Evolutionary conservation across 2,329 filamentous ascomycete species (phyloP).

Genomic region (Dothidotthia symphoricarpi): DNA sequence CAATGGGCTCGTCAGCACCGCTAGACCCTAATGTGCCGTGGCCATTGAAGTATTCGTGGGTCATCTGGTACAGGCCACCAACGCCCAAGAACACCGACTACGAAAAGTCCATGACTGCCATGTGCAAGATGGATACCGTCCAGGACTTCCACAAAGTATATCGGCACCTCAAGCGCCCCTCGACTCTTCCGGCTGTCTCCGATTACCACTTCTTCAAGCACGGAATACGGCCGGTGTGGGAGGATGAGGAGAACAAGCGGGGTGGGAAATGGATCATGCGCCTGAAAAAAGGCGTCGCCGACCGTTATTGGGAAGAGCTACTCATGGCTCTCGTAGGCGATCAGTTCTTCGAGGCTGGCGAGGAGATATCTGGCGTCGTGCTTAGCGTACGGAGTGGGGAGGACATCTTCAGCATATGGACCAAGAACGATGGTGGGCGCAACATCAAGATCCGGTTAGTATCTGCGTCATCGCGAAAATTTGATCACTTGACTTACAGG

Average conservation of each 20-base stretch:
- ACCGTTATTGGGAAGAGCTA: constrained; percentile 95
- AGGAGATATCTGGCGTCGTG: constrained; percentile 93
- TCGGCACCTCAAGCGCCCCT: constrained; percentile 84
- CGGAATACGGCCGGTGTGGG: constrained; percentile 95
- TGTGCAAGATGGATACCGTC: constrained; percentile 76
- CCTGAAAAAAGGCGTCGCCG: constrained; percentile 94
- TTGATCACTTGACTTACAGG: constrained; percentile 16
- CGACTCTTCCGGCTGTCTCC: constrained; percentile 81
- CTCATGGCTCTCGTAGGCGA: constrained; percentile 88
- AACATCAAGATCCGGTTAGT: constrained; percentile 93
- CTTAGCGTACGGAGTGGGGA: constrained; percentile 93
- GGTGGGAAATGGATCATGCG: constrained; percentile 98
- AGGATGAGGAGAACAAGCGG: constrained; percentile 93
- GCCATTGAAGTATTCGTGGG: constrained; percentile 81
- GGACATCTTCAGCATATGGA: constrained; percentile 98
- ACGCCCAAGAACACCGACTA: constrained; percentile 98
- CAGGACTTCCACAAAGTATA: constrained; percentile 94
- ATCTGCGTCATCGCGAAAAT: background rate
- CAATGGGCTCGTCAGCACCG: constrained; percentile 42
- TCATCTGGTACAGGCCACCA: constrained; percentile 95
- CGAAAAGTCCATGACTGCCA: constrained; percentile 88
- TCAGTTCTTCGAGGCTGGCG: constrained; percentile 86
- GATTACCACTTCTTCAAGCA: constrained; percentile 99
- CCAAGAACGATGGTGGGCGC: constrained; percentile 84
- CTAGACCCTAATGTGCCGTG: constrained; percentile 41